Percentiles rank a stretch among this genome's conserved stretches.
phyloP scores from a whole-genome alignment of 306 rosid species.

The Benincasa hispida region DNA sequence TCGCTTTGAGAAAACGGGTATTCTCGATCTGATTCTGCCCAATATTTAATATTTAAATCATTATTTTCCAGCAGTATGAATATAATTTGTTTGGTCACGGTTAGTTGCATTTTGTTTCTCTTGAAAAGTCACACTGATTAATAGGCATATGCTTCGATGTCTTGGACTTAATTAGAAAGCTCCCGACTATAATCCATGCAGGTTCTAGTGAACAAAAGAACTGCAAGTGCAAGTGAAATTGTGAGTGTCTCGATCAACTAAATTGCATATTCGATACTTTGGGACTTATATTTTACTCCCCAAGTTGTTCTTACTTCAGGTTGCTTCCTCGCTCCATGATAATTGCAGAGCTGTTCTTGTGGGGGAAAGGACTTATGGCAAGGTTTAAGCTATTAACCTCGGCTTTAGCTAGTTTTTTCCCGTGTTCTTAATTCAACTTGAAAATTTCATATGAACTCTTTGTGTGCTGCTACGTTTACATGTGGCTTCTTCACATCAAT shows the following conservation, averaged over 20 bases:
- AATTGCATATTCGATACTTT: slow-evolving; percentile 10
- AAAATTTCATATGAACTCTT: background rate
- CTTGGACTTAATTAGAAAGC: slow-evolving; percentile 7
- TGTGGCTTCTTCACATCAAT: background rate
- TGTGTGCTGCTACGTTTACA: background rate
- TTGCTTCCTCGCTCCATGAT: slow-evolving; percentile 96
- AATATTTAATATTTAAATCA: background rate
- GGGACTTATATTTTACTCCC: background rate
- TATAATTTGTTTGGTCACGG: background rate
- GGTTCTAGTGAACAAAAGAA: slow-evolving; percentile 83
- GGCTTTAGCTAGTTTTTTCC: background rate
- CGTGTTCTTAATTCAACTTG: background rate
- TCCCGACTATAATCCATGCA: slow-evolving; percentile 28
- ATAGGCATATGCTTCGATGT: background rate
- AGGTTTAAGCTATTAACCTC: slow-evolving; percentile 35
- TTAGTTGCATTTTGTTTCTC: background rate
- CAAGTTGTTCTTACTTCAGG: slow-evolving; percentile 43
- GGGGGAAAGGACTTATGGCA: slow-evolving; percentile 86
- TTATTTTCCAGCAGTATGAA: background rate
- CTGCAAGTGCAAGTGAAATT: slow-evolving; percentile 99
- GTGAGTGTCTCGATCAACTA: slow-evolving; percentile 39
- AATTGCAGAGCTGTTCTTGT: slow-evolving; percentile 94
- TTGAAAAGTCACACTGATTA: background rate
- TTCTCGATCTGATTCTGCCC: background rate
- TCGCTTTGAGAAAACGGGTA: background rate